Conservation (phyloP, 1,139 yeast species). For the Pneumocystis murina region DNA sequence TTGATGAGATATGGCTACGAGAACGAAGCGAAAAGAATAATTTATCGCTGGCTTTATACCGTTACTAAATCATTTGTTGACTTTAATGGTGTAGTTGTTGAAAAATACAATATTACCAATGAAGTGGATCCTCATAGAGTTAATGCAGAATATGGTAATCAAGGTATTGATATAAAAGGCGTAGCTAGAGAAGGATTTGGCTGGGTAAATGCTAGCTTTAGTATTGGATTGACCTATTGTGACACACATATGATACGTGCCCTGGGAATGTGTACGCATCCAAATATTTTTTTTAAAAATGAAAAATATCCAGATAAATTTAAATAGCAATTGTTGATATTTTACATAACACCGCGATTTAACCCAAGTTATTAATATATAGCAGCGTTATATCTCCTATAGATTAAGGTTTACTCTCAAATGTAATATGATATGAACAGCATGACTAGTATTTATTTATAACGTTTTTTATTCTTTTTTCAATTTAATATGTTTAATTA, state of each 20-base stretch:
- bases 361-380: background rate
- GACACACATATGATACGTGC: constrained; percentile 60
- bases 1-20: constrained; percentile 55
- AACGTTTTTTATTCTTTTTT: too few relatives aligned
- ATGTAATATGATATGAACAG: too few relatives aligned
- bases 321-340: background rate
- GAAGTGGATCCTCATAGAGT: constrained; percentile 80
- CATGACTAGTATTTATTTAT: too few relatives aligned
- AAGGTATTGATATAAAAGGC: constrained; percentile 82
- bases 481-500: too few relatives aligned
- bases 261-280: constrained; percentile 70
- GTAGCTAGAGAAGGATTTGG: constrained; percentile 91
- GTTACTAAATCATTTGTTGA: constrained; percentile 90
- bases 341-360: background rate
- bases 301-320: background rate
- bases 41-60: constrained; percentile 75
- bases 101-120: constrained; percentile 80
- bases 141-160: constrained; percentile 94
- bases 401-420: background rate
- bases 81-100: constrained; percentile 89
- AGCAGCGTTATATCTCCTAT: background rate
- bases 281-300: constrained; percentile 42
- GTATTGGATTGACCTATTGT: constrained; percentile 57
- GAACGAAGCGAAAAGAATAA: constrained; percentile 53
- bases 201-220: constrained; percentile 85